phyloP scores from a whole-genome alignment of 2,329 filamentous ascomycete species.

The Trichoderma harzianum region DNA sequence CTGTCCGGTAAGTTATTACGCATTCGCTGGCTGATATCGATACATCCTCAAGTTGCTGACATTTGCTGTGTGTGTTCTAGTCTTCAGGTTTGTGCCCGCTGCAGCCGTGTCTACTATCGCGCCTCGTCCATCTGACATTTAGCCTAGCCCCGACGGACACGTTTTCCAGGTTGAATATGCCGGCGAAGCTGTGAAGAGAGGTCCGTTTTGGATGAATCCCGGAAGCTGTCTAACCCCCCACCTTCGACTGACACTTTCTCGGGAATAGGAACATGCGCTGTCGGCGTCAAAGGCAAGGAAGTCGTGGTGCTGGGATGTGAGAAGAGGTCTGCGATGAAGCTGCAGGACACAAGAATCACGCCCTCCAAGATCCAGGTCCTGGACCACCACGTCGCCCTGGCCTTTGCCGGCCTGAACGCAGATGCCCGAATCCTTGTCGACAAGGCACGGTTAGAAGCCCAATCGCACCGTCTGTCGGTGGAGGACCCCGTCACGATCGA shows the following conservation, averaged over 20 bases:
- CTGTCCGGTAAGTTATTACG: constrained; percentile 76
- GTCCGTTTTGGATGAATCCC: constrained; percentile 50
- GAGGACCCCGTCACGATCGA: constrained; percentile 97
- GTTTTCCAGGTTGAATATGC: constrained; percentile 99
- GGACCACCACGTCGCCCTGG: constrained; percentile 93
- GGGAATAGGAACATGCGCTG: constrained; percentile 81
- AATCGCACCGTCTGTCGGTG: constrained; percentile 94
- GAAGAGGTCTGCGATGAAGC: constrained; percentile 98
- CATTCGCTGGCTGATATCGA: constrained; percentile 21
- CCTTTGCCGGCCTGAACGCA: constrained; percentile 95
- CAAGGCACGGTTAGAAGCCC: constrained; percentile 94
- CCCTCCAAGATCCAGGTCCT: constrained; percentile 97
- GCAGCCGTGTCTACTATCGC: neutral
- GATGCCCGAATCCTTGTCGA: constrained; percentile 97
- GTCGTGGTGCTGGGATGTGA: constrained; percentile 97
- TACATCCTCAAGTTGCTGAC: constrained; percentile 39
- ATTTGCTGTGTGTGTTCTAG: constrained; percentile 44
- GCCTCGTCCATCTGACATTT: neutral
- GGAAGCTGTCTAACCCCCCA: constrained; percentile 5
- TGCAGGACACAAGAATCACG: constrained; percentile 98
- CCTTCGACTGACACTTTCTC: constrained; percentile 11
- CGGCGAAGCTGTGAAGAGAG: constrained; percentile 96
- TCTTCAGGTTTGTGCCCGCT: constrained; percentile 67
- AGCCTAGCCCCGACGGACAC: constrained; percentile 89
- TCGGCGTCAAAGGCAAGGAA: constrained; percentile 91